Percentiles rank a stretch among this genome's conserved stretches.
Conservation (phyloP, 495 filamentous ascomycete genomes). For the Penicillium simplicissimum region DNA sequence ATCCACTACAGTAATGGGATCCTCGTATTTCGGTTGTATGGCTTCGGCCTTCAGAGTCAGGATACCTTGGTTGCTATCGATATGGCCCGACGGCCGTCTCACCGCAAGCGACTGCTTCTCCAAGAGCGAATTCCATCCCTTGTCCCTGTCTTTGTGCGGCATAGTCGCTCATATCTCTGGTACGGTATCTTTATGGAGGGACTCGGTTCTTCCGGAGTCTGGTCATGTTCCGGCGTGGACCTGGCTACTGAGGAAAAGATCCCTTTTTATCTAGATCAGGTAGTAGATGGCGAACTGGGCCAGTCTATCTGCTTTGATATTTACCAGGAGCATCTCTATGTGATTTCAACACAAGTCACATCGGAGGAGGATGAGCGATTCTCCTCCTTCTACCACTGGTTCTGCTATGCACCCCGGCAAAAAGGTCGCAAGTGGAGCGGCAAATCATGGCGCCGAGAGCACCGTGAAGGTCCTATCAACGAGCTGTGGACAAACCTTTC, state of each 20-base stretch:
- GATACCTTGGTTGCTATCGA: slow-evolving; percentile 62
- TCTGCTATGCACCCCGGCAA: slow-evolving; percentile 54
- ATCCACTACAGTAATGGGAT: slow-evolving; percentile 64
- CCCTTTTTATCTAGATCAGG: slow-evolving; percentile 13
- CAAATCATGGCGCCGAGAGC: slow-evolving; percentile 64
- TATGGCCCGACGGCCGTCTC: slow-evolving; percentile 31
- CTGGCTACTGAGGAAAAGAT: slow-evolving; percentile 34
- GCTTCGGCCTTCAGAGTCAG: slow-evolving; percentile 34
- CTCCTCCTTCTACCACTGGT: slow-evolving; percentile 70
- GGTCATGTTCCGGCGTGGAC: slow-evolving; percentile 60
- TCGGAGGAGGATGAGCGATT: slow-evolving; percentile 65
- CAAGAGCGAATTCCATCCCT: slow-evolving; percentile 16
- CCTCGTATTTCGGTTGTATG: slow-evolving; percentile 52
- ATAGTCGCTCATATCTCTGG: slow-evolving; percentile 64
- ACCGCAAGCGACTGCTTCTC: slow-evolving; percentile 40
- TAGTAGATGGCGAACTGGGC: slow-evolving; percentile 54
- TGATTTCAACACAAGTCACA: slow-evolving; percentile 64
- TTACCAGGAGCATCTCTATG: slow-evolving; percentile 68
- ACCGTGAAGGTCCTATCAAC: slow-evolving; percentile 73
- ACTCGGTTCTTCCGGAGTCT: slow-evolving; percentile 33
- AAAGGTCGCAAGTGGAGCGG: slow-evolving; percentile 23
- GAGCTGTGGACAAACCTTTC: slow-evolving; percentile 73
- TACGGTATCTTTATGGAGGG: slow-evolving; percentile 53
- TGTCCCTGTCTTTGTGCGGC: slow-evolving; percentile 58
- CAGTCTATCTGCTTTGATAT: slow-evolving; percentile 73